phyloP scores from a whole-genome alignment of 2,329 filamentous ascomycete genomes.

The Trichoderma sp. region DNA sequence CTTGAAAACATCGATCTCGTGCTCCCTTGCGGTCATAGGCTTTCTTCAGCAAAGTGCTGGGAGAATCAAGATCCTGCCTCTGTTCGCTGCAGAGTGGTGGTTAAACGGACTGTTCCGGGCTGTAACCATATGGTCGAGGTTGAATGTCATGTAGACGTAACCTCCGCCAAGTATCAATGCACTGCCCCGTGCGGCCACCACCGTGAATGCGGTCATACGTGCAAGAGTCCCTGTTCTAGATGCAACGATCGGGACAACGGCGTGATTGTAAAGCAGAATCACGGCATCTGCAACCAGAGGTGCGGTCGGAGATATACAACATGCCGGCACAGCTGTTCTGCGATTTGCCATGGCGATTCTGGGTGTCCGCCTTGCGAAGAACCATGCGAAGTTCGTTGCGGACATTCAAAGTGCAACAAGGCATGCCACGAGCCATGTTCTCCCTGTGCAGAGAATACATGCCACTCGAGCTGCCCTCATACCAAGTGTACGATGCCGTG shows the following conservation, averaged over 20 bases:
- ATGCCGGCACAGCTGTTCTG: slow-evolving; percentile 55
- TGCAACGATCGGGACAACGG: slow-evolving; percentile 44
- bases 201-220: slow-evolving; percentile 58
- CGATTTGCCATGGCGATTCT: slow-evolving; percentile 49
- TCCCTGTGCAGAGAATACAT: slow-evolving; percentile 56
- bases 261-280: slow-evolving; percentile 33
- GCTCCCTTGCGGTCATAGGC: slow-evolving; percentile 43
- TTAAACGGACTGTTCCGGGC: slow-evolving; percentile 47
- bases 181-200: slow-evolving; percentile 40
- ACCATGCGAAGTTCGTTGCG: slow-evolving; percentile 55
- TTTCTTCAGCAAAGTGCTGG: slow-evolving; percentile 35
- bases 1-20: slow-evolving; percentile 31
- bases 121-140: slow-evolving; percentile 55
- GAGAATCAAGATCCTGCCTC: slow-evolving; percentile 40
- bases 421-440: slow-evolving; percentile 58
- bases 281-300: slow-evolving; percentile 45
- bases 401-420: slow-evolving; percentile 54
- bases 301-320: slow-evolving; percentile 51
- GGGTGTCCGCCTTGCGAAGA: slow-evolving; percentile 46
- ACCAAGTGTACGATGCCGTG: slow-evolving; percentile 53
- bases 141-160: slow-evolving; percentile 49
- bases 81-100: slow-evolving; percentile 47
- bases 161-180: slow-evolving; percentile 44
- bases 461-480: slow-evolving; percentile 56
- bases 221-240: slow-evolving; percentile 44